A percentile compares a stretch with the other conserved stretches of the same genome.
Conservation (phyloP, 768 basidiomycete genomes). For the Harrya chromipes region DNA sequence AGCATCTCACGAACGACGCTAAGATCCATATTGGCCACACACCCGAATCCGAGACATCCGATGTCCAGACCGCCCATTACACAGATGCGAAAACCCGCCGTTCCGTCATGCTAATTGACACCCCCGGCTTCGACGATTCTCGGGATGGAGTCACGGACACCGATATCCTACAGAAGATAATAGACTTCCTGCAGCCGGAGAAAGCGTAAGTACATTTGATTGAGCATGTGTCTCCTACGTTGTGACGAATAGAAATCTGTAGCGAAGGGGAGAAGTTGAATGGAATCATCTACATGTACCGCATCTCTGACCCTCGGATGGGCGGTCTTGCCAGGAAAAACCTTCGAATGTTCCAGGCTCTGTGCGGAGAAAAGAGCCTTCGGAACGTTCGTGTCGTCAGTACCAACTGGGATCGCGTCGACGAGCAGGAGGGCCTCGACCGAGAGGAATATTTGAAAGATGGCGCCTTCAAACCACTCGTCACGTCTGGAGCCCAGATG, state of each 20-base stretch:
- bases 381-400: slow-evolving; percentile 45
- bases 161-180: slow-evolving; percentile 21
- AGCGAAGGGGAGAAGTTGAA: slow-evolving; percentile 26
- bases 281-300: slow-evolving; percentile 47
- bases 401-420: slow-evolving; percentile 43
- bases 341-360: slow-evolving; percentile 41
- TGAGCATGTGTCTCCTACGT: neutral
- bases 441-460: slow-evolving; percentile 30
- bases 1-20: slow-evolving; percentile 2
- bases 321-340: slow-evolving; percentile 40
- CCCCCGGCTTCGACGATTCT: slow-evolving; percentile 6
- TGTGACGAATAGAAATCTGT: neutral
- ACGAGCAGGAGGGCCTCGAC: slow-evolving; percentile 18
- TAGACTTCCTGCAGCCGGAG: neutral
- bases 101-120: slow-evolving; percentile 10
- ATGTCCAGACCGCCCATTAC: neutral
- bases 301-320: slow-evolving; percentile 43
- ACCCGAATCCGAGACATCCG: slow-evolving; percentile 6
- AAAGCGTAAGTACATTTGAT: neutral
- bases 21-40: slow-evolving; percentile 5
- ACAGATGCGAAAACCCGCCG: neutral
- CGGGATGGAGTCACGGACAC: slow-evolving; percentile 14
- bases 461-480: slow-evolving; percentile 41
- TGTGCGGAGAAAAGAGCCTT: slow-evolving; percentile 43
- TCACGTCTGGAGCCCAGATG: slow-evolving; percentile 41